Conservation (phyloP, 176 grass and related monocot genomes). For the Echinochloa phyllopogon region DNA sequence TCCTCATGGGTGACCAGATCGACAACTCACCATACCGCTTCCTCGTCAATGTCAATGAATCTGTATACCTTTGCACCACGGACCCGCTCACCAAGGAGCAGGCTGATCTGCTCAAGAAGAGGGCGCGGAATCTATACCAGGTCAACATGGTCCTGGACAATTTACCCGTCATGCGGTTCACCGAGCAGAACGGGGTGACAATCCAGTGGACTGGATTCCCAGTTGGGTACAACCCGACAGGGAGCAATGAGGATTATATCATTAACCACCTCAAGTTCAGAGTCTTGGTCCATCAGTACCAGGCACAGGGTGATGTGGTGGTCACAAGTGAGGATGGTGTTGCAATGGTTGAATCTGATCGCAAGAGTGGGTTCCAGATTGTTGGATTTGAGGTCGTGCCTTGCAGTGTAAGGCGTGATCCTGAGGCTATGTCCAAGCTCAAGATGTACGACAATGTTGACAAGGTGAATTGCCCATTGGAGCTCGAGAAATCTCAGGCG, state of each 20-base stretch:
- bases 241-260: conserved; percentile 71
- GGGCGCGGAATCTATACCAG: conserved; percentile 71
- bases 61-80: conserved; percentile 77
- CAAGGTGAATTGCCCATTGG: conserved; percentile 52
- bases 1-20: conserved; percentile 90
- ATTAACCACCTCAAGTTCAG: conserved; percentile 86
- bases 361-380: conserved; percentile 73
- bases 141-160: conserved; percentile 89
- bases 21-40: conserved; percentile 86
- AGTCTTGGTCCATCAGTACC: conserved; percentile 72
- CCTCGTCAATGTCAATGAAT: conserved; percentile 61
- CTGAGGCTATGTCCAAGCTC: conserved; percentile 54
- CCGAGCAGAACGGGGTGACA: conserved; percentile 58
- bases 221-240: conserved; percentile 57
- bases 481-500: conserved; percentile 67
- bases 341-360: conserved; percentile 61
- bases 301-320: conserved; percentile 59
- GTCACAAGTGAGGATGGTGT: conserved; percentile 68
- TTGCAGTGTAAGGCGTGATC: conserved; percentile 70
- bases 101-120: conserved; percentile 68
- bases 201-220: conserved; percentile 87
- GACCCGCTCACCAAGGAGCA: conserved; percentile 67
- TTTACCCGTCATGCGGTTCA: conserved; percentile 69
- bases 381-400: conserved; percentile 84
- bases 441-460: conserved; percentile 70